Evolutionary conservation across 1,139 yeast species (phyloP).

Genomic region (Candida sp.): DNA sequence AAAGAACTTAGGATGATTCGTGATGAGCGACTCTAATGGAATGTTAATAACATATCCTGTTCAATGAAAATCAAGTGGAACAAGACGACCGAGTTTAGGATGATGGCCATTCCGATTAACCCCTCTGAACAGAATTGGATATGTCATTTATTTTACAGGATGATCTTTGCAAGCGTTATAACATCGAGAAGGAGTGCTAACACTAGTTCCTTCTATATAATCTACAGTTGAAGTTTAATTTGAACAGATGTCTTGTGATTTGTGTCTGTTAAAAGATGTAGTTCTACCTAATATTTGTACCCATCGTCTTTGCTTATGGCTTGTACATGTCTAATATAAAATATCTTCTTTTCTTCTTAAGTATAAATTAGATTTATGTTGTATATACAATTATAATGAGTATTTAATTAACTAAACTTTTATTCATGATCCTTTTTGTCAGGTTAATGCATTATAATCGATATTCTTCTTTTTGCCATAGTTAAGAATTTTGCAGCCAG

Average conservation of each 20-base stretch:
- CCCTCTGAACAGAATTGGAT: conserved; percentile 20
- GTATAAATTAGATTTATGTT: not conserved
- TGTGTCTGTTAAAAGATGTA: no score
- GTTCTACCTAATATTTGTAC: no score
- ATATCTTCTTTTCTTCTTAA: conserved; percentile 4
- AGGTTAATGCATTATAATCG: no score
- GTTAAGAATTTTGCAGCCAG: not conserved
- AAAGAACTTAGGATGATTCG: conserved; percentile 15
- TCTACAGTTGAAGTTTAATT: no score
- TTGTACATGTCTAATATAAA: no score
- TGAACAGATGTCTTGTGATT: no score
- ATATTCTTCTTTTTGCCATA: no score
- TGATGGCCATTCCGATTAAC: conserved; percentile 32
- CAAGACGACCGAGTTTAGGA: conserved; percentile 22
- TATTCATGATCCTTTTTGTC: no score
- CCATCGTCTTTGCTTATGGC: not conserved
- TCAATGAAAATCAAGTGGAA: conserved; percentile 13
- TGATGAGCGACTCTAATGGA: conserved; percentile 32
- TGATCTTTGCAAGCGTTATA: no score
- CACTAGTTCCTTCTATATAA: not conserved
- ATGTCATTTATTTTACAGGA: no score
- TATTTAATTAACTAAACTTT: no score
- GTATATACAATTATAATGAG: no score
- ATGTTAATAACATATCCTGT: conserved; percentile 23
- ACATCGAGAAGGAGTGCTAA: conserved; percentile 2